A percentile compares a stretch with the other conserved stretches of the same genome.
Conservation (phyloP, 768 basidiomycete species). For the Rhodotorula paludigena region DNA sequence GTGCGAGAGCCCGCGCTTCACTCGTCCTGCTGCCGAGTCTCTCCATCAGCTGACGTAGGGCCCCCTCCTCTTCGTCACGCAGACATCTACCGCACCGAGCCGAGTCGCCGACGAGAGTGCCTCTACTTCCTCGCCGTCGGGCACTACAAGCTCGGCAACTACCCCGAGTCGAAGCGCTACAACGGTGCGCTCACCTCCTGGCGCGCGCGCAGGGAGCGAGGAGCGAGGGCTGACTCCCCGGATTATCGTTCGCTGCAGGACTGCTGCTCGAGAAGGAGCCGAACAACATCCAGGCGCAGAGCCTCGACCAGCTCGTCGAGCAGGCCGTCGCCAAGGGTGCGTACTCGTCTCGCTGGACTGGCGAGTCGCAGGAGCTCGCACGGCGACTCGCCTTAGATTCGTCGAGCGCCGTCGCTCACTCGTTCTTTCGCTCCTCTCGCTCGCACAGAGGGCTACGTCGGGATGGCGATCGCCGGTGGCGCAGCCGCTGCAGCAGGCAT, state of each 20-base stretch:
- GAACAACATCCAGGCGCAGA: constrained; percentile 84
- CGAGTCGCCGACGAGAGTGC: constrained; percentile 82
- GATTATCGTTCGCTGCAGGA: constrained; percentile 51
- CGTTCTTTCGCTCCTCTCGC: neutral
- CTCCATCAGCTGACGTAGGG: neutral
- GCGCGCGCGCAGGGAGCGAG: no score
- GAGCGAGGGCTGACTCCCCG: neutral
- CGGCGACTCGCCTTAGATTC: no score
- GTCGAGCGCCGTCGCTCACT: no score
- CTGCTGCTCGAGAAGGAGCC: constrained; percentile 88
- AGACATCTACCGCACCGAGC: constrained; percentile 90
- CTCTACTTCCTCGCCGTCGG: constrained; percentile 94
- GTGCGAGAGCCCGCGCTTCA: no score
- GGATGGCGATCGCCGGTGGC: constrained; percentile 91
- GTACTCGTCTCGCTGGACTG: constrained; percentile 42
- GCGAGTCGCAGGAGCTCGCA: no score
- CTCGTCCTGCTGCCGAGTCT: no score
- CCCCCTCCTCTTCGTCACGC: neutral
- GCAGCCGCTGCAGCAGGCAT: constrained; percentile 69
- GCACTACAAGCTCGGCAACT: constrained; percentile 94
- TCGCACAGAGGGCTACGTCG: constrained; percentile 85
- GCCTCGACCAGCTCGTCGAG: constrained; percentile 78
- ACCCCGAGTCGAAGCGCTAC: constrained; percentile 83
- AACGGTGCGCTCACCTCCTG: constrained; percentile 87
- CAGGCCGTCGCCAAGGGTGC: constrained; percentile 73